These are phyloP conservation scores for Candida stauntonica DNA, from an alignment of 805 yeast species.

Conservation along the genomic window DNA sequence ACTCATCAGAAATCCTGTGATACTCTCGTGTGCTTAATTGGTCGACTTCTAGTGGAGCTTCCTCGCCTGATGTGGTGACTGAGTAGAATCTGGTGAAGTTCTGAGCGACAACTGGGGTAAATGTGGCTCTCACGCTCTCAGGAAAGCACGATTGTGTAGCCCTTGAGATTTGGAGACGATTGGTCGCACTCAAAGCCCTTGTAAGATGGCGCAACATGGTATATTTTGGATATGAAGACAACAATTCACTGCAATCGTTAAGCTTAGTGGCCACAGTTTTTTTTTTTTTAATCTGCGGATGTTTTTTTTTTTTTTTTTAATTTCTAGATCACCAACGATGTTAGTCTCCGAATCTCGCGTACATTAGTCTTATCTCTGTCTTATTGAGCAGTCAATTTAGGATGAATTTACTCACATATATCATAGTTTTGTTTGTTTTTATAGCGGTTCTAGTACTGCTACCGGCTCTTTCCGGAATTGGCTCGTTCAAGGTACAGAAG, in stretches of 20 bases:
- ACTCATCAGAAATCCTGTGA: slow-evolving; percentile 58
- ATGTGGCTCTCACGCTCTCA: neutral
- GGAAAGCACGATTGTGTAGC: neutral
- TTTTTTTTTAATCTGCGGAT: neutral
- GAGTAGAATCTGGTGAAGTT: slow-evolving; percentile 16
- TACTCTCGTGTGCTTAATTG: slow-evolving; percentile 48
- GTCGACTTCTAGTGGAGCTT: slow-evolving; percentile 48
- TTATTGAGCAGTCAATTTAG: too few relatives aligned
- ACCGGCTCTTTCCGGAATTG: slow-evolving; percentile 49
- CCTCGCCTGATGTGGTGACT: slow-evolving; percentile 48
- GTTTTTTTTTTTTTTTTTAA: neutral
- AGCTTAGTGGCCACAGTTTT: neutral
- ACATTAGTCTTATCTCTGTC: too few relatives aligned
- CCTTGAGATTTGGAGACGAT: neutral
- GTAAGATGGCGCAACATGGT: neutral
- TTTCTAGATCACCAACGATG: too few relatives aligned
- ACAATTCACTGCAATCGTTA: too few relatives aligned
- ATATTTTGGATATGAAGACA: neutral
- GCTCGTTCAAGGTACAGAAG: slow-evolving; percentile 32
- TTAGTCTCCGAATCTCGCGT: too few relatives aligned
- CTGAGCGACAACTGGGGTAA: slow-evolving; percentile 4
- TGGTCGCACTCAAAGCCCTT: neutral
- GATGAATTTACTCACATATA: slow-evolving; percentile 18
- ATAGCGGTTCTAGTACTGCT: slow-evolving; percentile 39
- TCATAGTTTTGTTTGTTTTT: slow-evolving; percentile 37